These are phyloP conservation scores for Metarhizium anisopliae DNA, from an alignment of 2,329 filamentous ascomycete genomes.

Conservation along the genomic window DNA sequence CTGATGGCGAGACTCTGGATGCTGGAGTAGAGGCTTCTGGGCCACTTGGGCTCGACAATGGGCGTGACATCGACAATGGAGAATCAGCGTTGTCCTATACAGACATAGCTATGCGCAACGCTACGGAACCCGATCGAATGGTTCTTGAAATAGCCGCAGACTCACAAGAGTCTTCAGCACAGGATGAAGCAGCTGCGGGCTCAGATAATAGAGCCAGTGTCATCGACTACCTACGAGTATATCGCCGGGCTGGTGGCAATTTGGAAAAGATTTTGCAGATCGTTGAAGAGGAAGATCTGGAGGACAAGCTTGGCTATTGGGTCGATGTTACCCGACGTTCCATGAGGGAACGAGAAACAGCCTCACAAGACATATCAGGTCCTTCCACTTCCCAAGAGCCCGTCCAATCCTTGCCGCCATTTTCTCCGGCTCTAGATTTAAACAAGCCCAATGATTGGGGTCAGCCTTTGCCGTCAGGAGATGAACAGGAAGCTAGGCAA, in stretches of 20 bases:
- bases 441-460: neutral
- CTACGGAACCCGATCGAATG: neutral
- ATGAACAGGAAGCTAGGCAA: neutral
- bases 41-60: neutral
- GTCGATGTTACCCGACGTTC: slow-evolving; percentile 39
- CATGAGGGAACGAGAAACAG: slow-evolving; percentile 15
- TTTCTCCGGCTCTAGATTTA: neutral
- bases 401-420: neutral
- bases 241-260: slow-evolving; percentile 51
- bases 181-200: neutral
- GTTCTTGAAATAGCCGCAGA: neutral
- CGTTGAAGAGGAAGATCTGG: slow-evolving; percentile 50
- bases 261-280: slow-evolving; percentile 49
- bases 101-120: neutral
- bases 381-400: neutral
- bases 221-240: slow-evolving; percentile 40
- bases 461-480: neutral
- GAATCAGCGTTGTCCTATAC: neutral
- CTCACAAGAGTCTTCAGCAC: neutral
- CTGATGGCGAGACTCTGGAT: slow-evolving; percentile 24
- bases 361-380: neutral
- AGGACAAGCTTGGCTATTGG: slow-evolving; percentile 51
- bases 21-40: slow-evolving; percentile 11
- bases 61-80: neutral
- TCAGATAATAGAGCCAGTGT: slow-evolving; percentile 16